Conservation (phyloP, 2,329 filamentous ascomycete species). For the Aspergillus intermedius region DNA sequence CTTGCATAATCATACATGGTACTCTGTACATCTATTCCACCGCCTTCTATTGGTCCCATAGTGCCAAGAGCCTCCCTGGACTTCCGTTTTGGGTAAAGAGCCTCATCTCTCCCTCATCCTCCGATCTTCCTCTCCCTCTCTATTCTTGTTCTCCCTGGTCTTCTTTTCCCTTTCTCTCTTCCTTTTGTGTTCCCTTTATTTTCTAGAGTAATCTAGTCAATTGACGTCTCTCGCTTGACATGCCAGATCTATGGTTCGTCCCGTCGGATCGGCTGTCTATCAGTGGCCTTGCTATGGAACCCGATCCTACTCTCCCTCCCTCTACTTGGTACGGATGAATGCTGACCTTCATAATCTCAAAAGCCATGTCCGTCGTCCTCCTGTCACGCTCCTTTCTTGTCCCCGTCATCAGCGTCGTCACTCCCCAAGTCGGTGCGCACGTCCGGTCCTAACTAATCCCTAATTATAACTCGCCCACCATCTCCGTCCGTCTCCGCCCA, state of each 20-base stretch:
- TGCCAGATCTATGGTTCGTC: conserved; percentile 1
- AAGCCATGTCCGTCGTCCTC: conserved; percentile 13
- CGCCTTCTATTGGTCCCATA: too few species aligned
- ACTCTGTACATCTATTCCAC: too few species aligned
- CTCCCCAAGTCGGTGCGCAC: conserved; percentile 10
- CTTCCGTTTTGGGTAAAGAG: neutral
- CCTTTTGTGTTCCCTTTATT: neutral
- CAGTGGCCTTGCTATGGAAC: neutral
- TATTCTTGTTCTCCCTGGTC: neutral
- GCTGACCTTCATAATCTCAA: neutral
- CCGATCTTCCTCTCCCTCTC: neutral
- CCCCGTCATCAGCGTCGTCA: conserved; percentile 1
- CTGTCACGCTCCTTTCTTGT: conserved; percentile 5
- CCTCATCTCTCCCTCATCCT: neutral
- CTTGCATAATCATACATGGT: too few species aligned
- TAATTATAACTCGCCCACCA: conserved; percentile 3
- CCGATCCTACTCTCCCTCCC: neutral
- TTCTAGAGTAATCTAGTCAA: neutral
- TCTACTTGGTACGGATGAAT: neutral
- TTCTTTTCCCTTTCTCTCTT: neutral
- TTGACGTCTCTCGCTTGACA: neutral
- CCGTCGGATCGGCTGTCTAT: conserved; percentile 1
- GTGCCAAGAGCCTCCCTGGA: neutral
- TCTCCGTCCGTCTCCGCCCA: conserved; percentile 4
- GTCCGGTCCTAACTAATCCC: conserved; percentile 17